phyloP scores from a whole-genome alignment of 768 basidiomycete species.

The Tulasnella sp. region DNA sequence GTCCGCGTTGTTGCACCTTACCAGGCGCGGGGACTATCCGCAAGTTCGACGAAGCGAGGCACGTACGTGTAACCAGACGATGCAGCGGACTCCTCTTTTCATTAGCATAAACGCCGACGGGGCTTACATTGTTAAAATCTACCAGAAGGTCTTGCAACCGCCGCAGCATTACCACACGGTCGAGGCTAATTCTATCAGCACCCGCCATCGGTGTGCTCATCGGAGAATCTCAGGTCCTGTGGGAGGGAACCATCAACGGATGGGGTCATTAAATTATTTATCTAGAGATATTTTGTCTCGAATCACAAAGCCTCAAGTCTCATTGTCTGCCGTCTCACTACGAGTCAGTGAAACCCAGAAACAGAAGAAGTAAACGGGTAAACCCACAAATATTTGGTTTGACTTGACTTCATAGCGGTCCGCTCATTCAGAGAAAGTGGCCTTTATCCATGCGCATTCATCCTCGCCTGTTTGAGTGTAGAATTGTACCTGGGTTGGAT shows the following conservation, averaged over 20 bases:
- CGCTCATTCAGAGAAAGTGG: background rate
- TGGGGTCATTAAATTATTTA: background rate
- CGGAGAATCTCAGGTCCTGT: background rate
- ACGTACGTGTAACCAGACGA: background rate
- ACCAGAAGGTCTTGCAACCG: background rate
- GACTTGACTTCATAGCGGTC: background rate
- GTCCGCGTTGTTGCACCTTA: slow-evolving; percentile 28
- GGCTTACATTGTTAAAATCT: background rate
- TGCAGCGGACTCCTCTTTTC: background rate
- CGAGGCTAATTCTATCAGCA: background rate
- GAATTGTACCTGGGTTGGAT: background rate
- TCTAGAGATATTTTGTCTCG: background rate
- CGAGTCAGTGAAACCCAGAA: background rate
- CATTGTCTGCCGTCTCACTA: background rate
- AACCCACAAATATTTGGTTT: background rate
- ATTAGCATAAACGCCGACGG: background rate
- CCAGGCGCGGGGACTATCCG: background rate
- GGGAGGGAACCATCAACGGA: background rate
- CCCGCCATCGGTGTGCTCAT: background rate
- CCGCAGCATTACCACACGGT: background rate
- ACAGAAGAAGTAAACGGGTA: background rate
- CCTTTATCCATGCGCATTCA: background rate
- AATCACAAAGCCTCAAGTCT: background rate
- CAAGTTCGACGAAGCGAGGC: background rate
- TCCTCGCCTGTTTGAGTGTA: background rate